phyloP scores from a whole-genome alignment of 1,284 basidiomycete species.

The Vanrija pseudolonga region DNA sequence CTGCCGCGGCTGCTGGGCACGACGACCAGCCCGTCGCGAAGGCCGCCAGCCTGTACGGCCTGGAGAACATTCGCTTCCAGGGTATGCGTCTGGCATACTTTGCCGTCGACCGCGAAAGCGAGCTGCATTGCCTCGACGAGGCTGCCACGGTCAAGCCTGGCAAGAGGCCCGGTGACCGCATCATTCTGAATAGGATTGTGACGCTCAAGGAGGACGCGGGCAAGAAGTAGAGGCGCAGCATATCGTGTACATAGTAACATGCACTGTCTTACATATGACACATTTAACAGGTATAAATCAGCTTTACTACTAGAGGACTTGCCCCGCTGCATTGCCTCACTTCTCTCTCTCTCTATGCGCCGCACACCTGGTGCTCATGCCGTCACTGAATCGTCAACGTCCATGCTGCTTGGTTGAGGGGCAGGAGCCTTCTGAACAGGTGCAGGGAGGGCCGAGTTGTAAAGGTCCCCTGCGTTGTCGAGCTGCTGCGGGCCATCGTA shows the following conservation, averaged over 20 bases:
- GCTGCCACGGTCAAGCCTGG: constrained; percentile 50
- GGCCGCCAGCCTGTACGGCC: constrained; percentile 78
- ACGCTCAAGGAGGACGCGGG: constrained; percentile 88
- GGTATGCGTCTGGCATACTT: constrained; percentile 95
- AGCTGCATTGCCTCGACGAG: constrained; percentile 62
- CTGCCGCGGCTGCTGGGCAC: constrained; percentile 31
- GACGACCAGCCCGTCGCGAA: constrained; percentile 57
- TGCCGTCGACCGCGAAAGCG: constrained; percentile 80
- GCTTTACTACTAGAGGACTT: too few species aligned
- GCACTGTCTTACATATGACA: constrained; percentile 5
- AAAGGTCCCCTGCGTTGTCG: constrained; percentile 6
- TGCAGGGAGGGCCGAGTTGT: constrained; percentile 37
- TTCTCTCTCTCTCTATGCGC: too few species aligned
- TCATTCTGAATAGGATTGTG: constrained; percentile 91
- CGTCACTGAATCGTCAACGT: constrained; percentile 26
- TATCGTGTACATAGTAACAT: neutral
- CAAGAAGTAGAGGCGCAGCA: constrained; percentile 52
- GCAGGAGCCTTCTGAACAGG: constrained; percentile 34
- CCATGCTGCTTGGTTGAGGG: constrained; percentile 26
- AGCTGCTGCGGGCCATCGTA: constrained; percentile 5
- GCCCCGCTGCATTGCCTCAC: too few species aligned
- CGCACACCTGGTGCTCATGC: neutral
- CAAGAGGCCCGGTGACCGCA: constrained; percentile 63
- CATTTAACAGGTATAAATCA: too few species aligned
- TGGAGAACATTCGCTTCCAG: constrained; percentile 94